Percentiles rank a stretch among this genome's conserved stretches.
Evolutionary conservation across 2,329 filamentous ascomycete genomes (phyloP).

Genomic region (Arthrobotrys iridis): DNA sequence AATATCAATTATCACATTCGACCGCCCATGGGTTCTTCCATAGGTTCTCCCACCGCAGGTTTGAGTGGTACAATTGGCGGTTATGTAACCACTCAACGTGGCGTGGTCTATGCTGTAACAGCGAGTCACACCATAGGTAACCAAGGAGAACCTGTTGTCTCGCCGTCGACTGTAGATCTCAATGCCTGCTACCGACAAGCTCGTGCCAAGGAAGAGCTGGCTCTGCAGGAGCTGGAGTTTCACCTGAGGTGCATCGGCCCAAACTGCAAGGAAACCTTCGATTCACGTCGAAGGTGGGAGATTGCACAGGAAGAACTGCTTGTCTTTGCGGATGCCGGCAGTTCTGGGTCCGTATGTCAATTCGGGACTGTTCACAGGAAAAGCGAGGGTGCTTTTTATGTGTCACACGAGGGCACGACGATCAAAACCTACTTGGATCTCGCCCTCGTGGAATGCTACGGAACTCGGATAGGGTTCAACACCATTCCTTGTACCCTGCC

Average conservation of each 20-base stretch:
- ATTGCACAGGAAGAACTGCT: conserved; percentile 43
- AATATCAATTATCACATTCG: conserved; percentile 35
- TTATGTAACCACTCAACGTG: conserved; percentile 31
- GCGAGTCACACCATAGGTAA: conserved; percentile 35
- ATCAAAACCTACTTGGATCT: conserved; percentile 42
- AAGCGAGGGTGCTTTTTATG: conserved; percentile 28
- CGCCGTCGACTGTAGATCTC: conserved; percentile 40
- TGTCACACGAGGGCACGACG: background rate
- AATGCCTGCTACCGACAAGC: conserved; percentile 35
- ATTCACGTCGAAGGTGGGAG: conserved; percentile 48
- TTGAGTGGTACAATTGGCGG: conserved; percentile 41
- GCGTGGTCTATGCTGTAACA: conserved; percentile 36
- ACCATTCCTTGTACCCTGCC: conserved; percentile 25
- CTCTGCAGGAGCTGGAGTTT: conserved; percentile 41
- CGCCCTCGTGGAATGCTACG: conserved; percentile 30
- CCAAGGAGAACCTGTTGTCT: conserved; percentile 18
- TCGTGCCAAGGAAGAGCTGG: conserved; percentile 38
- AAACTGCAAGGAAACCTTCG: conserved; percentile 17
- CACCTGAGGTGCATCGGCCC: conserved; percentile 33
- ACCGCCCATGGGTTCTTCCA: conserved; percentile 38
- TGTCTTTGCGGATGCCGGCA: conserved; percentile 1
- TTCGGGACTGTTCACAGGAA: conserved; percentile 23
- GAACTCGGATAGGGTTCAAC: conserved; percentile 32
- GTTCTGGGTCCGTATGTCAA: background rate
- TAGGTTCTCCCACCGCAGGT: conserved; percentile 15